Evolutionary conservation across 2,329 filamentous ascomycete genomes (phyloP), one percentile per base, ranked within the genome.

Genomic region (Emericellopsis atlantica): DNA sequence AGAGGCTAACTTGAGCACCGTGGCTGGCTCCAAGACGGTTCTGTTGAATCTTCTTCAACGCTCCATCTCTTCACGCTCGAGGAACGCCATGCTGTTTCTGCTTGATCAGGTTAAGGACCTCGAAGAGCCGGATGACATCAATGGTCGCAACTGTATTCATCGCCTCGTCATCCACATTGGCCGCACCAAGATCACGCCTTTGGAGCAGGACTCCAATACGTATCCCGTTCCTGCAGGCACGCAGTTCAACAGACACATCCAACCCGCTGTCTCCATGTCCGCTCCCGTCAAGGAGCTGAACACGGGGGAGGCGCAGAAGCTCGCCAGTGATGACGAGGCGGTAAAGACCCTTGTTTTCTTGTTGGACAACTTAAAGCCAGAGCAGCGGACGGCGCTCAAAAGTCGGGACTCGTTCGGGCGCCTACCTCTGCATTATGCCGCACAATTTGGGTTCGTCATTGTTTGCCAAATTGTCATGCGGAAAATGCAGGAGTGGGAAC

Each of bases 361-460:
- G 4, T 68, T 98, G 5, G 79, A 88, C 37, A 68, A 71, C 23
- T 69, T 98, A 7, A 73, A 67, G 10, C 69, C 74, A 0, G 65
- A 73, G 9, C 90, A 96, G 49, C 76, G 81, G 10, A 48, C 57
- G 11, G 81, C 82, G 0, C 65, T 96, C 10, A 66, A 73, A 39
- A 74, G 75, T 11, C 78, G 73, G 44, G 90, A 96, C 60, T 72
- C 79, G 0, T 84, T 90, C 45, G 89, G 87, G 3, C 82, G 90
- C 5, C 72, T 90, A 12, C 88, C 90, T 2, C 69, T 96, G 10
- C 90, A 96, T 57, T 95, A 95, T 55, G 88, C 88, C 3, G 90
- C 92, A 0, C 88, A 96, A 56, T 95, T 93, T 55, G 92, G 92
- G 3, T 88, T 95, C 51, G 84, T 92, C 4, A 76, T 87, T n/a